phyloP scores from a whole-genome alignment of 768 basidiomycete species.

The Tremella fuciformis region DNA sequence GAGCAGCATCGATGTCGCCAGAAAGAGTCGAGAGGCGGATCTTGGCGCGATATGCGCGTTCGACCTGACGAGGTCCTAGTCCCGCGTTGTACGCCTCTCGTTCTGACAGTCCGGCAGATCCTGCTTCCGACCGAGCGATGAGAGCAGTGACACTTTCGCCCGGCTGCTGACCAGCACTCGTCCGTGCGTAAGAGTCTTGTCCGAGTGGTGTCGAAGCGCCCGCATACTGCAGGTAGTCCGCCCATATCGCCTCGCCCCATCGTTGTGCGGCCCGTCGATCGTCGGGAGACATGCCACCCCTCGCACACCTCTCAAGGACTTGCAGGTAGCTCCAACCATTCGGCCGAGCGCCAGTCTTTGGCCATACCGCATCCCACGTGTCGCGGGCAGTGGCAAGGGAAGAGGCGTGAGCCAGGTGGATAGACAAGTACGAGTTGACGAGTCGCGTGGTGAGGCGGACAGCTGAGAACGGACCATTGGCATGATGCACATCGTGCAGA shows the following conservation, averaged over 20 bases:
- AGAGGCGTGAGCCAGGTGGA: constrained; percentile 63
- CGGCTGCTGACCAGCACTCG: not conserved
- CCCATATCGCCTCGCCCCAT: constrained; percentile 67
- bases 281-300: constrained; percentile 56
- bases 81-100: constrained; percentile 16
- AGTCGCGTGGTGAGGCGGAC: constrained; percentile 65
- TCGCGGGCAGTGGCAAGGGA: constrained; percentile 57
- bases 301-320: constrained; percentile 66
- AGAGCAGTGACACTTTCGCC: not conserved
- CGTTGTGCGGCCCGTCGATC: constrained; percentile 52
- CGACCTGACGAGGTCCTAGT: constrained; percentile 55
- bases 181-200: too few species aligned
- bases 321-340: constrained; percentile 64
- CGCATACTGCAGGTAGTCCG: constrained; percentile 56
- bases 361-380: constrained; percentile 55
- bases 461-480: constrained; percentile 56
- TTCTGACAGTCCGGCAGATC: not conserved
- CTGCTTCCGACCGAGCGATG: not conserved
- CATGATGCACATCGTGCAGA: constrained; percentile 53
- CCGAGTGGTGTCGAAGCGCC: not conserved
- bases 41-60: constrained; percentile 67
- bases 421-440: constrained; percentile 75
- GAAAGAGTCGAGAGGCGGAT: constrained; percentile 63
- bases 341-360: constrained; percentile 7
- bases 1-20: constrained; percentile 54